These are phyloP conservation scores for Xerocomellus amylosporus DNA, from an alignment of 768 basidiomycete species.

Conservation along the genomic window DNA sequence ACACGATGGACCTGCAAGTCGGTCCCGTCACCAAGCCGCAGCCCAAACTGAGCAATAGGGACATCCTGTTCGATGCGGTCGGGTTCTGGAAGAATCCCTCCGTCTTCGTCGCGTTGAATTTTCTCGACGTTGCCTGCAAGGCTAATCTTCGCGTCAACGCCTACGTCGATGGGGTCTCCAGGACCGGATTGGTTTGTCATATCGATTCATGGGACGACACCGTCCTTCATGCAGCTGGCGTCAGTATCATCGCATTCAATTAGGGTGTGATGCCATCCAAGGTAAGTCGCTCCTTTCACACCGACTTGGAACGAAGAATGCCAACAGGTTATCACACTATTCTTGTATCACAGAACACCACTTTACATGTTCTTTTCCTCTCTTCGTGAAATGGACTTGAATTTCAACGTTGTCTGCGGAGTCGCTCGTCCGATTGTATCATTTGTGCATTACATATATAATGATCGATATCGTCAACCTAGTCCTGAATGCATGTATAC, in stretches of 20 bases:
- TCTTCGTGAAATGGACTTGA: background rate
- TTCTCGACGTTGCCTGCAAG: conserved; percentile 2
- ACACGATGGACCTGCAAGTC: background rate
- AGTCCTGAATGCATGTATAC: too few species aligned
- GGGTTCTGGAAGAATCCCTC: conserved; percentile 14
- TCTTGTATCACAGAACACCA: too few species aligned
- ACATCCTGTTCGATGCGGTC: background rate
- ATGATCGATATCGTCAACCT: too few species aligned
- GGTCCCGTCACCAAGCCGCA: background rate
- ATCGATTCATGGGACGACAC: conserved; percentile 14
- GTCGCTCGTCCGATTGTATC: background rate
- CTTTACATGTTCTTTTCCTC: background rate
- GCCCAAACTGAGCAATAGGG: background rate
- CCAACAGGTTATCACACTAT: background rate
- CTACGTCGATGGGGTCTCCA: conserved; percentile 11
- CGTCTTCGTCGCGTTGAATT: conserved; percentile 14
- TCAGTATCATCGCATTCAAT: conserved; percentile 3
- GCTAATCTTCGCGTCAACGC: conserved; percentile 6
- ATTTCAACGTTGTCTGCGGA: background rate
- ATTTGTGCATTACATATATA: too few species aligned
- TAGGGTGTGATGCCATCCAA: background rate
- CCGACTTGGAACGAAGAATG: background rate
- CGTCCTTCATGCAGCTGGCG: background rate
- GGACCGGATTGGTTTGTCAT: background rate
- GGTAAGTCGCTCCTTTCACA: background rate